Conservation (phyloP, 2,329 filamentous ascomycete genomes). For the Aspergillus versicolor region DNA sequence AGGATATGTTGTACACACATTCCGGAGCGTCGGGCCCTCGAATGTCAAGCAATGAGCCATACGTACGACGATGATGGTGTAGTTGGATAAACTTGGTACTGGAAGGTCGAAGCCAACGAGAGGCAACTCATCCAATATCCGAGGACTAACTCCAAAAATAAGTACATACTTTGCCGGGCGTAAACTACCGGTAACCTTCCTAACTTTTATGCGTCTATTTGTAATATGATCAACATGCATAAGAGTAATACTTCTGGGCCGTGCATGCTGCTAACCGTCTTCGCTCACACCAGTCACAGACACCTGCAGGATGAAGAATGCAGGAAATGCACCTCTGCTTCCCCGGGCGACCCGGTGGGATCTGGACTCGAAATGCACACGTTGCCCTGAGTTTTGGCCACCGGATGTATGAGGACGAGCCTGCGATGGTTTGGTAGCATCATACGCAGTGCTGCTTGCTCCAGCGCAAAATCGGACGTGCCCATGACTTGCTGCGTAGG, state of each 20-base stretch:
- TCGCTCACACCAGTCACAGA: constrained; percentile 6
- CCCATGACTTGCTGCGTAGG: neutral
- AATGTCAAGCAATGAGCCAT: neutral
- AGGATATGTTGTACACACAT: neutral
- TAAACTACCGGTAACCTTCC: too few species aligned
- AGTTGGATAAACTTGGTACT: too few species aligned
- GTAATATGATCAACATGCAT: neutral
- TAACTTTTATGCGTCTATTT: neutral
- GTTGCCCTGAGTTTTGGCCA: constrained; percentile 1
- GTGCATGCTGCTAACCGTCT: constrained; percentile 12
- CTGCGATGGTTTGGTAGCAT: neutral
- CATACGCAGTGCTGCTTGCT: neutral
- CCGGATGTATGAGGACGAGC: neutral
- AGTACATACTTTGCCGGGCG: neutral
- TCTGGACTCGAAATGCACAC: neutral
- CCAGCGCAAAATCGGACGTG: neutral
- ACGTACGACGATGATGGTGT: too few species aligned
- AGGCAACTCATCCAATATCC: too few species aligned
- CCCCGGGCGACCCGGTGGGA: neutral
- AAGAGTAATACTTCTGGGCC: neutral
- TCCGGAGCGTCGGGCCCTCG: neutral
- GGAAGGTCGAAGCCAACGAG: neutral
- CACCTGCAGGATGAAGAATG: constrained; percentile 11
- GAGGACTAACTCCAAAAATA: neutral
- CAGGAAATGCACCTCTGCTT: constrained; percentile 7